Conservation (phyloP, 139 green algal species). For the Micractinium sp. region DNA sequence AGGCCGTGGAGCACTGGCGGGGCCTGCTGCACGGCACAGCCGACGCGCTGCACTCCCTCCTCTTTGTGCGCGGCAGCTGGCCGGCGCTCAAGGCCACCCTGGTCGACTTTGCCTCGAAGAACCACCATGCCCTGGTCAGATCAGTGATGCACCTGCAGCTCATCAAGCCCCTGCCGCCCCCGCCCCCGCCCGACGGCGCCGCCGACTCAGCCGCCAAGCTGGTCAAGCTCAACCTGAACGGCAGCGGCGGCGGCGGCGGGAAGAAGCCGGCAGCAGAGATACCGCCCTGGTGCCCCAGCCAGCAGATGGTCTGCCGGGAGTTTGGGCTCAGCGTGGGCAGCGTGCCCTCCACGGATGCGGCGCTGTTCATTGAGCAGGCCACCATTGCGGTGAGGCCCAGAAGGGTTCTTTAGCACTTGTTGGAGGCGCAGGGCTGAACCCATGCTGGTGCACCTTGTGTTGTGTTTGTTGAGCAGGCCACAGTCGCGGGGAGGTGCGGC, state of each 20-base stretch:
- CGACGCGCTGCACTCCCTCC: slow-evolving; percentile 35
- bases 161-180: slow-evolving; percentile 10
- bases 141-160: slow-evolving; percentile 68
- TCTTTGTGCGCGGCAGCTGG: slow-evolving; percentile 47
- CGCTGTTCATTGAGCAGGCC: slow-evolving; percentile 79
- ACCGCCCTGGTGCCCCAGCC: slow-evolving; percentile 52
- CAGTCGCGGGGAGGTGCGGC: no score
- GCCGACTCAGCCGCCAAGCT: not conserved
- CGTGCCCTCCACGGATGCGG: slow-evolving; percentile 41
- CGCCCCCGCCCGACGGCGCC: not conserved
- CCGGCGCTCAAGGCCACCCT: slow-evolving; percentile 49
- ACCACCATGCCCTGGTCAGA: slow-evolving; percentile 55
- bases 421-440: not conserved
- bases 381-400: slow-evolving; percentile 69
- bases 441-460: not conserved
- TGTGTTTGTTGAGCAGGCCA: not conserved
- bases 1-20: slow-evolving; percentile 59
- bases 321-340: slow-evolving; percentile 32
- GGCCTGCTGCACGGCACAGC: slow-evolving; percentile 57
- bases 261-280: slow-evolving; percentile 14
- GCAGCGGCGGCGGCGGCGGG: not conserved
- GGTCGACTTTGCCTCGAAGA: slow-evolving; percentile 42
- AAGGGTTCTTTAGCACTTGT: not conserved
- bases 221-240: not conserved
- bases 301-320: slow-evolving; percentile 53